Evolutionary conservation across 352 stramenopile genomes (phyloP).

Genomic region (Phytophthora citricola): DNA sequence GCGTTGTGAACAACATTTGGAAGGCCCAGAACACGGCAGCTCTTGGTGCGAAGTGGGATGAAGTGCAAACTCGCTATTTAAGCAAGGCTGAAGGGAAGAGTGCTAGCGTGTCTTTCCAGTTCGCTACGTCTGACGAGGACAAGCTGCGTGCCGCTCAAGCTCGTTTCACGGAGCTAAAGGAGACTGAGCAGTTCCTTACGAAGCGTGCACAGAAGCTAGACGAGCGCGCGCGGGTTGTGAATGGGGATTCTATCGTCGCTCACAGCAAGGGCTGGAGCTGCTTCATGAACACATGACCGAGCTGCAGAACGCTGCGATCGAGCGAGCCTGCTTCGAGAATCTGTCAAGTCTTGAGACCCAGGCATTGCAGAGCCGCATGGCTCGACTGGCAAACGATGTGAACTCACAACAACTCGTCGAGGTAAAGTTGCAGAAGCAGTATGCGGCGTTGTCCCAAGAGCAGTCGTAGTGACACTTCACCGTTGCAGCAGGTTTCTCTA

Average conservation of each 20-base stretch:
- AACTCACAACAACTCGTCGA: constrained; percentile 80
- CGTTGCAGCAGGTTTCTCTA: not conserved
- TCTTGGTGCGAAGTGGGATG: constrained; percentile 45
- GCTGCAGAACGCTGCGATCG: constrained; percentile 68
- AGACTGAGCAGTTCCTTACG: constrained; percentile 57
- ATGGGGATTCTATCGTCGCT: constrained; percentile 66
- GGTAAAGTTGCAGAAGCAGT: constrained; percentile 84
- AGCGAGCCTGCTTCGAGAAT: constrained; percentile 72
- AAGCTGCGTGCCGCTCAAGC: constrained; percentile 58
- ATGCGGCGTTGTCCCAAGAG: constrained; percentile 55
- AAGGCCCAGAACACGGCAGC: constrained; percentile 18
- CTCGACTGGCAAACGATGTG: constrained; percentile 71
- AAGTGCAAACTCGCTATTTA: constrained; percentile 52
- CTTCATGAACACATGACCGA: constrained; percentile 48
- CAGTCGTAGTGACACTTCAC: constrained; percentile 17
- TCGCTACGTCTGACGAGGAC: constrained; percentile 48
- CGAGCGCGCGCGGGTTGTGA: constrained; percentile 68
- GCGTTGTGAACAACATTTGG: constrained; percentile 50
- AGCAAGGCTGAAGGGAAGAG: constrained; percentile 30
- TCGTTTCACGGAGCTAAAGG: constrained; percentile 75
- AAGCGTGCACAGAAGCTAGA: constrained; percentile 83
- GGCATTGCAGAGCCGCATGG: constrained; percentile 71
- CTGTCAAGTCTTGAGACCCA: constrained; percentile 59
- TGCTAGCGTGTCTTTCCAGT: constrained; percentile 44
- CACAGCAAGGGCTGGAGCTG: constrained; percentile 42